Evolutionary conservation across 176 grass and related monocot genomes (phyloP), one percentile per base, ranked within the genome.

Genomic region (Eragrostis nindensis): DNA sequence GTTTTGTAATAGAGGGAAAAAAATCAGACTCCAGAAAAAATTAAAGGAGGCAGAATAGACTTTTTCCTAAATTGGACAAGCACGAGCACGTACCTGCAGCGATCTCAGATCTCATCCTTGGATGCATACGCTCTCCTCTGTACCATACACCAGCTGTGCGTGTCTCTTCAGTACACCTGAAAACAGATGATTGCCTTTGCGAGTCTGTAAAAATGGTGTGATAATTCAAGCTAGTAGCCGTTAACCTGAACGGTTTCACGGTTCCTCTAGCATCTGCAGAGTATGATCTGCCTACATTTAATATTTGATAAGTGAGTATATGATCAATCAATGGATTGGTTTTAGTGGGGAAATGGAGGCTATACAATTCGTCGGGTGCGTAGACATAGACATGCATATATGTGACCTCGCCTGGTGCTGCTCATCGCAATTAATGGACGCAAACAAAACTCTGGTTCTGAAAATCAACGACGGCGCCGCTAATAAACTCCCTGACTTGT

Each of bases 381-480:
- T 53, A 41, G n/a, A 22, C 17, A 24, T 57, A 50, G 27, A 44
- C 16, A 56, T 41, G 40, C 30, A 17, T n/a, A 57, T 27, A 53
- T 41, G 75, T 54, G 68, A 79, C 41, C 30, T 50, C 43, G 29
- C 43, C 11, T 44, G 75, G 43, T 36, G 11, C 48, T 54, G 83
- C 56, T 78, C 16, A 44, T 6, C 67, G 59, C 77, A 80, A 80
- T 59, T 26, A 59, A 57, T 74, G 84, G 60, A 17, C 18, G 26
- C 49, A 2, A 80, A 40, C 77, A 67, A 73, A 85, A 73, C 1
- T 13, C 53, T 78, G 73, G 53, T 61, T 27, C 75, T 79, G 46
- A 30, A 32, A 71, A 43, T 41, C 56, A 53, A 48, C 52, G 21
- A 41, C 26, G n/a, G 52, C 73, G 71, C 73, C 75, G 74, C 55